Percentiles rank a stretch among this genome's conserved stretches.
These are phyloP conservation scores for Neurospora cerealis DNA, from an alignment of 495 filamentous ascomycete genomes.

Conservation along the genomic window DNA sequence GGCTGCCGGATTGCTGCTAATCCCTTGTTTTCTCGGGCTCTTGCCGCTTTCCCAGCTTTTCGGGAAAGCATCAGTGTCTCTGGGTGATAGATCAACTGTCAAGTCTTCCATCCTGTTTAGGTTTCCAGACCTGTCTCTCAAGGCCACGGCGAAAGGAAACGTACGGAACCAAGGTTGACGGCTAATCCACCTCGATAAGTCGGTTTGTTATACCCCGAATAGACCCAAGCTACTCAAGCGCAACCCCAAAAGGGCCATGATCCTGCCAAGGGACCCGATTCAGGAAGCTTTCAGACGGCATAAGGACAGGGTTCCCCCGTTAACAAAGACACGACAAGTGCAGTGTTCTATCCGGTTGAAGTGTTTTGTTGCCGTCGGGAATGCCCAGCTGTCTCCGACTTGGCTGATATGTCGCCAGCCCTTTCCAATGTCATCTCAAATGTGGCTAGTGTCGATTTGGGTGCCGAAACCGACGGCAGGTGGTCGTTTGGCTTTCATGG, in stretches of 20 bases:
- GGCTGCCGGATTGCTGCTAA: not conserved
- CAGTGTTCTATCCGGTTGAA: not conserved
- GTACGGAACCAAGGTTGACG: slow-evolving; percentile 20
- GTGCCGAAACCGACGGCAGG: not conserved
- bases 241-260: slow-evolving; percentile 5
- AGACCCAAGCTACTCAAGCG: not conserved
- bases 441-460: not conserved
- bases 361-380: slow-evolving; percentile 6
- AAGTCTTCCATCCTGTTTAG: slow-evolving; percentile 15
- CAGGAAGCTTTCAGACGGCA: slow-evolving; percentile 17
- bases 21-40: not conserved
- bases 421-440: not conserved
- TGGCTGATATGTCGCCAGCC: not conserved
- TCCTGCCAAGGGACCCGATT: slow-evolving; percentile 15
- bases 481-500: not conserved
- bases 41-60: not conserved
- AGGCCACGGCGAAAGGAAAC: slow-evolving; percentile 10
- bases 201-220: slow-evolving; percentile 17
- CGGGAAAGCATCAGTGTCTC: slow-evolving; percentile 8
- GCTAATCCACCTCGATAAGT: slow-evolving; percentile 16
- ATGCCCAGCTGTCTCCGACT: not conserved
- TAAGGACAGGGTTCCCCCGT: slow-evolving; percentile 17
- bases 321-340: not conserved
- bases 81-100: slow-evolving; percentile 5
- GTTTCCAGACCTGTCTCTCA: slow-evolving; percentile 10